A percentile compares a stretch with the other conserved stretches of the same genome.
Evolutionary conservation across 345 rosid genomes (phyloP).

Genomic region (Eucalyptus erythrocorys): DNA sequence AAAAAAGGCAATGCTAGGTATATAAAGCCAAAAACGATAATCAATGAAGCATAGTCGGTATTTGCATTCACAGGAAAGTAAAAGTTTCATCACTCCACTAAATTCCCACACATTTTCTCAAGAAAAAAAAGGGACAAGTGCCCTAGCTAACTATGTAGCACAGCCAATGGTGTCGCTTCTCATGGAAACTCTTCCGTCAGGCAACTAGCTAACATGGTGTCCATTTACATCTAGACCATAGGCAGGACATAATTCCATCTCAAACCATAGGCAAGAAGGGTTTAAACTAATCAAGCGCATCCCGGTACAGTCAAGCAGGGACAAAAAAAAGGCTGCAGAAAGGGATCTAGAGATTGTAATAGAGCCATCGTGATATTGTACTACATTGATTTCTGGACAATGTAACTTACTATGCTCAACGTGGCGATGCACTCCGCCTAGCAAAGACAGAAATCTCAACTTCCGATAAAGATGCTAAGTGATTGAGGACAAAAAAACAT

Average conservation of each 20-base stretch:
- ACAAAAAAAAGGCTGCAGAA: neutral
- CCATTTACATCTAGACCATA: neutral
- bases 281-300: neutral
- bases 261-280: neutral
- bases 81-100: neutral
- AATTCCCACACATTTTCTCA: neutral
- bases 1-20: neutral
- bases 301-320: neutral
- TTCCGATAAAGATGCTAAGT: constrained; percentile 7
- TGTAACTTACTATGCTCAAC: constrained; percentile 48
- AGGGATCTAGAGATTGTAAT: neutral
- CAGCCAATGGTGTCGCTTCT: neutral
- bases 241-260: neutral
- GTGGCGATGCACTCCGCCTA: constrained; percentile 74
- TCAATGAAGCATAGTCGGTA: neutral
- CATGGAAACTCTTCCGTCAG: neutral
- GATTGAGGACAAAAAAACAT: constrained; percentile 30
- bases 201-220: neutral
- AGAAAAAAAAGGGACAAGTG: neutral
- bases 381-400: neutral
- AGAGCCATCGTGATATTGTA: neutral
- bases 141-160: neutral
- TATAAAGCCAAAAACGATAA: neutral
- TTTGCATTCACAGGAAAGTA: neutral
- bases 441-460: constrained; percentile 82